Percentiles rank a stretch among this genome's conserved stretches.
Evolutionary conservation across 129 eudicot genomes (phyloP).

Genomic region (Smallanthus sonchifolius): DNA sequence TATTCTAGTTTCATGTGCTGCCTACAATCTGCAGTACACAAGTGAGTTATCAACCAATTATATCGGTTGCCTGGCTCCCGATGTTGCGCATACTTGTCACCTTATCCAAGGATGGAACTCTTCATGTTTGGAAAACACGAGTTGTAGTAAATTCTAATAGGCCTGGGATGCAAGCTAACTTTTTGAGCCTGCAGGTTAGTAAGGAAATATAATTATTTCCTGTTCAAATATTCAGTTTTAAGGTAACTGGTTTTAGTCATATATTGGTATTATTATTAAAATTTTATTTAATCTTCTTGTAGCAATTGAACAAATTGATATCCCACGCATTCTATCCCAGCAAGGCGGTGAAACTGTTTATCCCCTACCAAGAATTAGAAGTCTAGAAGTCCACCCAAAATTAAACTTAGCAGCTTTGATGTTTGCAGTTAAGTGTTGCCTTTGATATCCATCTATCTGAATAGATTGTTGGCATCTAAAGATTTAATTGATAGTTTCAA

Average conservation of each 20-base stretch:
- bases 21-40: conserved; percentile 62
- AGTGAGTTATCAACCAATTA: conserved; percentile 96
- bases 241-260: not conserved
- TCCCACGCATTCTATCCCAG: conserved; percentile 90
- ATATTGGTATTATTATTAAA: not conserved
- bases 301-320: conserved; percentile 88
- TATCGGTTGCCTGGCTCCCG: conserved; percentile 93
- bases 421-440: conserved; percentile 77
- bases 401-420: conserved; percentile 72
- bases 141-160: conserved; percentile 58
- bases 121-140: conserved; percentile 96
- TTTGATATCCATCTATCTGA: not conserved
- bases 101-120: conserved; percentile 87
- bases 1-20: not conserved
- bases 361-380: conserved; percentile 83
- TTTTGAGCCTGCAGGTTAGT: conserved; percentile 97
- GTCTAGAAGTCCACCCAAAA: conserved; percentile 86
- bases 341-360: conserved; percentile 99
- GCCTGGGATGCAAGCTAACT: conserved; percentile 84
- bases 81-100: conserved; percentile 75
- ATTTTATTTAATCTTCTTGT: conserved; percentile 13
- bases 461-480: conserved; percentile 8
- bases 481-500: conserved; percentile 8
- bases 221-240: not conserved
- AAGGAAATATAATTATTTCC: not conserved